phyloP scores from a whole-genome alignment of 345 rosid genomes.

The Euphorbia peplus region DNA sequence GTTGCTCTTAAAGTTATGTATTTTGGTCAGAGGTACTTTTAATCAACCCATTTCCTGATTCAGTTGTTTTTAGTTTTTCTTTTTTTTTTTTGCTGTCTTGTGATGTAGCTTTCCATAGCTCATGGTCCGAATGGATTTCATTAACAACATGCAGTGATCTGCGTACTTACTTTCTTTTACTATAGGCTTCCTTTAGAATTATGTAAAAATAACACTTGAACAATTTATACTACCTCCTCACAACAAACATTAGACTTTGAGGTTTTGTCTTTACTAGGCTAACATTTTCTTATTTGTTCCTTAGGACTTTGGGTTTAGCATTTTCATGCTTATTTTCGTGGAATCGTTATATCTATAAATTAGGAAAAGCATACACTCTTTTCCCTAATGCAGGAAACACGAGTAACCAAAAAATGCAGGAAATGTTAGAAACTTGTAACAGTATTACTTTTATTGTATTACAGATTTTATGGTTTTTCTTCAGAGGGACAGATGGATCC shows the following conservation, averaged over 20 bases:
- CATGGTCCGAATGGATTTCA: neutral
- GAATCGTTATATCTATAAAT: neutral
- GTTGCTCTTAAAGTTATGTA: constrained; percentile 83
- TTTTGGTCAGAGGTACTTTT: constrained; percentile 79
- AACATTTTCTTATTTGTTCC: neutral
- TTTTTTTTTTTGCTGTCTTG: neutral
- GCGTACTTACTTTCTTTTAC: neutral
- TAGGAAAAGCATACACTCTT: constrained; percentile 1
- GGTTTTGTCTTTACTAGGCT: neutral
- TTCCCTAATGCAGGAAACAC: neutral
- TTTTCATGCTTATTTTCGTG: neutral
- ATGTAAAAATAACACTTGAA: neutral
- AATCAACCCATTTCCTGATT: neutral
- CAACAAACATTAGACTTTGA: neutral
- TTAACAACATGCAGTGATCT: neutral
- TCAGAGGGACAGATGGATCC: constrained; percentile 94
- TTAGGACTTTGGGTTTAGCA: neutral
- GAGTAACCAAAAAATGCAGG: no score
- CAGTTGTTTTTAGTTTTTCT: neutral
- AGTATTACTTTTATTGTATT: neutral
- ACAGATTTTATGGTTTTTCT: constrained; percentile 91
- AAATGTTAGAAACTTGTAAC: constrained; percentile 4
- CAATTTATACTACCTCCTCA: neutral
- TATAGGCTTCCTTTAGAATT: neutral
- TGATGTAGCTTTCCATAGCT: neutral